Base-by-base conservation (phyloP, 805 yeast species). In the Candida chilensis region DNA sequence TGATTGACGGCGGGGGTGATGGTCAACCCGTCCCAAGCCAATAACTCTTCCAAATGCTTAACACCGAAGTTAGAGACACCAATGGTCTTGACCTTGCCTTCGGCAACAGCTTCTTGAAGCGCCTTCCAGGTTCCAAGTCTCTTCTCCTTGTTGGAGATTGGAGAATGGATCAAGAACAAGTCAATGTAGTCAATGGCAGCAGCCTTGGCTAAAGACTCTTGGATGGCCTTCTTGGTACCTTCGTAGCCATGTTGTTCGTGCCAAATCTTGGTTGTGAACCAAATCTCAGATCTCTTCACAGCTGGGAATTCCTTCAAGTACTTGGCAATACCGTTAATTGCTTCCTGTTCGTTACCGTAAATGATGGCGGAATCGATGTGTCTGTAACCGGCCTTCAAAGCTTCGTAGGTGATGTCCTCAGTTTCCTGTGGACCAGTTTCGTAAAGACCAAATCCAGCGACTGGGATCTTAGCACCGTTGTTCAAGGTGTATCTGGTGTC, bases 341-440 rank as follows among this genome's bases (percentile, higher is more conserved):
- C 73, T 38, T 75, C 80, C 11, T 39, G 39, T 47, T 81, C 85
- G 53, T 83, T 83, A 8, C 58, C 55, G 55, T 84, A 84, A n/a
- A 52, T 50, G 7, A 66, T 74, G 5, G 94, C 95, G 13, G 78
- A 60, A 46, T 84, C 92, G 35, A 83, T 57, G 44, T 78, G 90
- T 40, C 92, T 67, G 49, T 79, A 83, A 1, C 94, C 94, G 10
- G 49, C 56, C 19, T 61, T 52, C 35, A 83, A 61, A 1, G 88
- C 92, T 18, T 61, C 47, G 39, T 67, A 60, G 0, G 75, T 78
- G 17, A 74, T 44, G 0, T 59, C 52, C 3, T 50, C 35, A 1
- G 78, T 60, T 6, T 54, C 54, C 1, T 41, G 39, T 1, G 44
- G 35, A 4, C 73, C 60, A 3, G 73, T 40, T 17, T 54, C 42